Evolutionary conservation across 257 asterid species (phyloP).

Genomic region (Galeopsis tetrahit): DNA sequence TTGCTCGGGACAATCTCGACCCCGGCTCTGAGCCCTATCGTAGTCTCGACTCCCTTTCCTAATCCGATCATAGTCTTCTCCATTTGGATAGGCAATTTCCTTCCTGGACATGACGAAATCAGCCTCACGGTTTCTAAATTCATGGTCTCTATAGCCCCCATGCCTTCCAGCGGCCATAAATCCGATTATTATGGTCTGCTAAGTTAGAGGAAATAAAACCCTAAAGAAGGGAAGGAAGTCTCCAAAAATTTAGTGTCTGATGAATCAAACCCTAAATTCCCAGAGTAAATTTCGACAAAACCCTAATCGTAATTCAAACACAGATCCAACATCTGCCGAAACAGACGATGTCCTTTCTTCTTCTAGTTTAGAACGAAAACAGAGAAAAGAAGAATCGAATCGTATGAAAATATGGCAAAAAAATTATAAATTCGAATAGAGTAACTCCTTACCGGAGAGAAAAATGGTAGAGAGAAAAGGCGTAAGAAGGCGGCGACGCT

Average conservation of each 20-base stretch:
- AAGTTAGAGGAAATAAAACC: slow-evolving; percentile 6
- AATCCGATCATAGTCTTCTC: slow-evolving; percentile 55
- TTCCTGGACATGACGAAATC: slow-evolving; percentile 55
- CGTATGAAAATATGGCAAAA: no score
- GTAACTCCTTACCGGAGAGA: no score
- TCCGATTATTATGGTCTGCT: background rate
- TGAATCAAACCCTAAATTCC: slow-evolving; percentile 31
- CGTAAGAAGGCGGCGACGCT: no score
- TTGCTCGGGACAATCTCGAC: slow-evolving; percentile 41
- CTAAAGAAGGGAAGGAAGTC: background rate
- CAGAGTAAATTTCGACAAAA: slow-evolving; percentile 13
- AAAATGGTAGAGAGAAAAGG: no score
- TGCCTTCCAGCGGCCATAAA: slow-evolving; percentile 83
- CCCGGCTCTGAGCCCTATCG: slow-evolving; percentile 40
- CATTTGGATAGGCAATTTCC: slow-evolving; percentile 49
- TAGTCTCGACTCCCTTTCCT: slow-evolving; percentile 50
- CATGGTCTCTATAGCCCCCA: slow-evolving; percentile 67
- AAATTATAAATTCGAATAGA: no score
- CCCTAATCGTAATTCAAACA: background rate
- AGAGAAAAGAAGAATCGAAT: no score
- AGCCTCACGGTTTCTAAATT: slow-evolving; percentile 60
- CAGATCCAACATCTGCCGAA: no score
- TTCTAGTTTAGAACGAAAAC: no score
- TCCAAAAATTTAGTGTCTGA: background rate
- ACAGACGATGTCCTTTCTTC: no score